A percentile compares a stretch with the other conserved stretches of the same genome.
Conservation (phyloP, 345 rosid genomes). For the Gossypioides kirkii region DNA sequence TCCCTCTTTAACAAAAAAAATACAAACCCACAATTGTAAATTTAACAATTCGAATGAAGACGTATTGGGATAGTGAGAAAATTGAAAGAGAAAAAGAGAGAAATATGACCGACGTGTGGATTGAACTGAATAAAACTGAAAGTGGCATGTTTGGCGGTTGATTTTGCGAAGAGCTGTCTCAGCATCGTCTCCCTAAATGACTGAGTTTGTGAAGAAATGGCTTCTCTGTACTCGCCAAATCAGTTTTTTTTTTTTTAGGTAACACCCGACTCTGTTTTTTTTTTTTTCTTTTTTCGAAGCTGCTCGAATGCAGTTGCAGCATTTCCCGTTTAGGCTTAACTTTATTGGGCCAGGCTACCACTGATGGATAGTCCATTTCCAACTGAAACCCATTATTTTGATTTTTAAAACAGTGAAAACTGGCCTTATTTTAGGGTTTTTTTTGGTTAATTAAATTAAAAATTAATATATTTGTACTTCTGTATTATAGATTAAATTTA, state of each 20-base stretch:
- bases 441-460: no score
- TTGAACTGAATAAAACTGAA: constrained; percentile 14
- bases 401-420: background rate
- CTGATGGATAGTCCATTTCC: background rate
- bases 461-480: no score
- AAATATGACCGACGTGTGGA: constrained; percentile 17
- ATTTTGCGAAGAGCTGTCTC: constrained; percentile 13
- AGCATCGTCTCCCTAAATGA: constrained; percentile 20
- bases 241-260: background rate
- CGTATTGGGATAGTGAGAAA: background rate
- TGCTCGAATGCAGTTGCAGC: background rate
- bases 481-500: no score
- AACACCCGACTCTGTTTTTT: no score
- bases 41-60: background rate
- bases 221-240: background rate
- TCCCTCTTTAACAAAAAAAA: constrained; percentile 44
- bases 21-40: constrained; percentile 8
- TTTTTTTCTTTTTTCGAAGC: no score
- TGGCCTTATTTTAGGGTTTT: no score
- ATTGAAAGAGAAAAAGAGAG: background rate
- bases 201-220: background rate
- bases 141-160: constrained; percentile 3
- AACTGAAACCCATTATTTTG: background rate
- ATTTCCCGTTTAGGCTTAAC: background rate
- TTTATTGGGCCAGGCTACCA: background rate